Percentiles rank a stretch among this genome's conserved stretches.
phyloP scores from a whole-genome alignment of 805 yeast genomes.

The Saccharomyces cerevisiae region DNA sequence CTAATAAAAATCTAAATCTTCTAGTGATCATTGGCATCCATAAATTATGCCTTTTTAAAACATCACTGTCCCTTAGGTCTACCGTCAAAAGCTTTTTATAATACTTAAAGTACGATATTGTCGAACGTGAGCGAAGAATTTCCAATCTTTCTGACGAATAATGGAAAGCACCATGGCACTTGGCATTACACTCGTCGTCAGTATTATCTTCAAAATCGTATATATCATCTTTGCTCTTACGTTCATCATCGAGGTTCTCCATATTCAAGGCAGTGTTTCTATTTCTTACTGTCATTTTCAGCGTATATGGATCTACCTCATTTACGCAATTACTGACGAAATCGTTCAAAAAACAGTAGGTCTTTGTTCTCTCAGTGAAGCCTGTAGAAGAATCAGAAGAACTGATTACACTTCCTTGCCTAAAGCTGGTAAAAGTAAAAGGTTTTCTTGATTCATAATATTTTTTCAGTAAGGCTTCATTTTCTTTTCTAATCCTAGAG shows the following conservation, averaged over 20 bases:
- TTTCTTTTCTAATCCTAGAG: constrained; percentile 5
- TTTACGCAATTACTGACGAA: constrained; percentile 12
- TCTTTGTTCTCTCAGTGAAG: constrained; percentile 11
- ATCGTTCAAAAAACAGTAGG: constrained; percentile 9
- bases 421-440: constrained; percentile 1
- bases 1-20: constrained; percentile 6
- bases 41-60: constrained; percentile 20
- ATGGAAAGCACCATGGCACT: not conserved
- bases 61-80: constrained; percentile 11
- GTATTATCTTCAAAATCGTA: constrained; percentile 1
- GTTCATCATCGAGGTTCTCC: not conserved
- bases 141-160: not conserved
- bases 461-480: constrained; percentile 11
- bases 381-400: constrained; percentile 11
- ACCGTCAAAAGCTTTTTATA: constrained; percentile 18
- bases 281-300: not conserved
- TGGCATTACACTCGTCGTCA: not conserved
- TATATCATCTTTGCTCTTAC: not conserved
- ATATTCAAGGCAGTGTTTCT: not conserved
- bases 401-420: constrained; percentile 17
- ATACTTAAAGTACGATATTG: constrained; percentile 17
- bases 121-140: not conserved
- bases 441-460: constrained; percentile 7
- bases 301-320: constrained; percentile 10
- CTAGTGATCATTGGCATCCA: constrained; percentile 24